phyloP scores from a whole-genome alignment of 2,329 filamentous ascomycete species.

The Metarhizium rileyi region DNA sequence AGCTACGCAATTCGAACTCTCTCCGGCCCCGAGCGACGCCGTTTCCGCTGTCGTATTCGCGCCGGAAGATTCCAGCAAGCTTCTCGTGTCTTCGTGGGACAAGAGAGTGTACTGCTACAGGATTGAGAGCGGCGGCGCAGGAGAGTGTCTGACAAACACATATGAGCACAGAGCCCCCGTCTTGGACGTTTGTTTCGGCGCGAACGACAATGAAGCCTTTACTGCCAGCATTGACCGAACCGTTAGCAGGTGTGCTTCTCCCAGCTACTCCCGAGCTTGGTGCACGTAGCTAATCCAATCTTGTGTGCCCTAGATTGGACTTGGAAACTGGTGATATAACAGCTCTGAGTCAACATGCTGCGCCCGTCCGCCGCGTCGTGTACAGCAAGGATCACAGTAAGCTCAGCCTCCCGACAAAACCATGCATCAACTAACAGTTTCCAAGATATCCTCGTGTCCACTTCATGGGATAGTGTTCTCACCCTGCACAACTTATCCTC shows the following conservation, averaged over 20 bases:
- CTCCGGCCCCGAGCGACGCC: conserved; percentile 73
- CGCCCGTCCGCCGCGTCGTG: conserved; percentile 73
- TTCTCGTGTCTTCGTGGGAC: conserved; percentile 95
- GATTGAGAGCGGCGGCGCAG: conserved; percentile 47
- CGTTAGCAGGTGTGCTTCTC: conserved; percentile 54
- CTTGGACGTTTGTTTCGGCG: conserved; percentile 84
- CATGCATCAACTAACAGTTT: conserved; percentile 9
- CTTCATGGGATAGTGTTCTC: conserved; percentile 87
- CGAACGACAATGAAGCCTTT: conserved; percentile 73
- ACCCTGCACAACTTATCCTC: conserved; percentile 65
- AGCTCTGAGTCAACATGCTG: conserved; percentile 66
- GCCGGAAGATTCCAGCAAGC: conserved; percentile 58
- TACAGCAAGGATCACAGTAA: conserved; percentile 66
- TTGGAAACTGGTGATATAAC: conserved; percentile 62
- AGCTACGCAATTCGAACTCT: conserved; percentile 73
- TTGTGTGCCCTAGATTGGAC: conserved; percentile 43
- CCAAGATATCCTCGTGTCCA: conserved; percentile 67
- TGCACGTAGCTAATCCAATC: background rate
- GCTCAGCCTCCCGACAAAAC: conserved; percentile 14
- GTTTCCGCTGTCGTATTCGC: conserved; percentile 84
- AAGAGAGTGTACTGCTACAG: conserved; percentile 87
- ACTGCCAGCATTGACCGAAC: conserved; percentile 79
- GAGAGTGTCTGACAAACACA: conserved; percentile 50
- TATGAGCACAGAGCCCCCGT: conserved; percentile 79
- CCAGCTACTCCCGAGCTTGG: background rate